Evolutionary conservation across 805 yeast genomes (phyloP), one percentile per base, ranked within the genome.

Genomic region (Candida bentonensis): DNA sequence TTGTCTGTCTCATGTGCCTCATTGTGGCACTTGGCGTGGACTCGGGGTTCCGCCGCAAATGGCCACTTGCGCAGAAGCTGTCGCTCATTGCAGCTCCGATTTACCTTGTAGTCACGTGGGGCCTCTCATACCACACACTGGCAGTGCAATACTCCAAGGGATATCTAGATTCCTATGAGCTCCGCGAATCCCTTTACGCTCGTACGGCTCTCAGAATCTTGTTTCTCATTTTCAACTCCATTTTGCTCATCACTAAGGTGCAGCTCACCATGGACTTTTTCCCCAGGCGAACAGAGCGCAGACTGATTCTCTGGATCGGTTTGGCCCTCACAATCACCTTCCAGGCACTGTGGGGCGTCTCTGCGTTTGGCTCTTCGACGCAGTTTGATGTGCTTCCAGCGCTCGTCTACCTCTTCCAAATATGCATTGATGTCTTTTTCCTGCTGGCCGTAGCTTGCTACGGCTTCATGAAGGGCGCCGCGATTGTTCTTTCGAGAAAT

Each of bases 251-350:
- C 23, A 73, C 80, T 43, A 88, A 82, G 57, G 84, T 81, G 1
- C 84, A 79, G 53, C 76, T 82, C 26, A 67, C 79, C 3, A 78
- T 78, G 73, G 65, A 86, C 44, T 58, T 81, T 23, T 82, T 82
- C 52, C 72, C 74, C 44, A 66, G 94, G 42, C 79, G 72, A 40
- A 72, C 71, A 46, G 94, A 84, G 58, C 79, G 78, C 53, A 65
- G 85, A 45, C 62, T 76, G 26, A 69, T 80, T 4, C 71, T 82
- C 40, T 62, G 72, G 42, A 62, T 74, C 20, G 94, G 94, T 0
- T 62, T 73, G 0, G 47, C 68, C 0, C 61, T 81, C 3, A 67
- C 78, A 2, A 44, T 73, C 1, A 58, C 73, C 4, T 70, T 86
- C 0, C 86, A 82, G 55, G 65, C 73, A 1, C 66, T 82, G 3